Percentiles rank a stretch among this genome's conserved stretches.
Evolutionary conservation across 2,329 filamentous ascomycete genomes (phyloP).

Genomic region (Simplicillium sp.): DNA sequence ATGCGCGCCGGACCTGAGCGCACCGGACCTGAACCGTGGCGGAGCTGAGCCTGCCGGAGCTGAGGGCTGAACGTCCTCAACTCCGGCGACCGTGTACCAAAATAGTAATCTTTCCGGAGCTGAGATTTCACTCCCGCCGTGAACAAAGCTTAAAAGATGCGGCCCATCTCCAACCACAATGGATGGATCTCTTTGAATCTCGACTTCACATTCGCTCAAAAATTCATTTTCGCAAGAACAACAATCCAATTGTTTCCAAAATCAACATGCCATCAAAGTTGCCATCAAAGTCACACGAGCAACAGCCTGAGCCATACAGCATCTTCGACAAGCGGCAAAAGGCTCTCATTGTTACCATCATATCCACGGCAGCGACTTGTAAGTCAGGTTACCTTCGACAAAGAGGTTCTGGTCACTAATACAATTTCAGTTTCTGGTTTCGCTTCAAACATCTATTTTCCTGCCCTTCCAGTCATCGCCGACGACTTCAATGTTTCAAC

Average conservation of each 20-base stretch:
- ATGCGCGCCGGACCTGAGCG: neutral
- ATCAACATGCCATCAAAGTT: conserved; percentile 1
- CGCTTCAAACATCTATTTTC: conserved; percentile 38
- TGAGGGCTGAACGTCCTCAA: neutral
- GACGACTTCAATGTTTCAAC: conserved; percentile 28
- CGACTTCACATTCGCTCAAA: too few relatives aligned
- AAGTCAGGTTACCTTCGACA: conserved; percentile 14
- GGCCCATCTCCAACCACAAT: neutral
- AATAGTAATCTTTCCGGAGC: too few relatives aligned
- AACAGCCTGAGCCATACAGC: conserved; percentile 26
- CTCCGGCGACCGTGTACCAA: neutral
- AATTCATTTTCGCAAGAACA: too few relatives aligned
- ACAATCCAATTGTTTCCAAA: too few relatives aligned
- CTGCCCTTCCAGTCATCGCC: conserved; percentile 33
- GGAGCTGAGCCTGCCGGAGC: too few relatives aligned
- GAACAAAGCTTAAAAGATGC: too few relatives aligned
- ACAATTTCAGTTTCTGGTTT: conserved; percentile 25
- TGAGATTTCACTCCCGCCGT: too few relatives aligned
- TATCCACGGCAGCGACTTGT: conserved; percentile 42
- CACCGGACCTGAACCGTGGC: too few relatives aligned
- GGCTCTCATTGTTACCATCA: conserved; percentile 32
- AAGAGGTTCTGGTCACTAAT: neutral
- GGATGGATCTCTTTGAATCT: neutral
- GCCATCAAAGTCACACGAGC: conserved; percentile 4
- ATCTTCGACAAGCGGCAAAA: conserved; percentile 42